phyloP scores from a whole-genome alignment of 1,284 basidiomycete species.

The Ceratobasidium sp. region DNA sequence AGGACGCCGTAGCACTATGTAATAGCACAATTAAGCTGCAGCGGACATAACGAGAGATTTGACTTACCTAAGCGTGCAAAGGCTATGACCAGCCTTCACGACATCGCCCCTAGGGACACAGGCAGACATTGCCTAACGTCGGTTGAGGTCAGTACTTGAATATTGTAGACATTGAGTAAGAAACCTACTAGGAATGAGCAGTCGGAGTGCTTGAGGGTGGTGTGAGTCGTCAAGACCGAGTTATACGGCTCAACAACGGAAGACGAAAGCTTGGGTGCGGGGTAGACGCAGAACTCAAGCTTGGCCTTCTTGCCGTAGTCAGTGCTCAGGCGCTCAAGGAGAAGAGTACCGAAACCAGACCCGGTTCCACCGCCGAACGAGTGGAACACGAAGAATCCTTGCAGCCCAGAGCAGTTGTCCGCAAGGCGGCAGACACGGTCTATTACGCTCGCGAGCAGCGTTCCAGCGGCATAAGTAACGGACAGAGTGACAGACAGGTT shows the following conservation, averaged over 20 bases:
- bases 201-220: slow-evolving; percentile 98
- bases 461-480: slow-evolving; percentile 88
- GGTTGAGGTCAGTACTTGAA: too few relatives aligned
- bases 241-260: slow-evolving; percentile 99
- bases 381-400: slow-evolving; percentile 99
- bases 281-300: slow-evolving; percentile 98
- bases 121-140: slow-evolving; percentile 64
- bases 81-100: slow-evolving; percentile 91
- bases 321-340: slow-evolving; percentile 94
- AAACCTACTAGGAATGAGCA: slow-evolving; percentile 92
- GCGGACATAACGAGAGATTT: background rate
- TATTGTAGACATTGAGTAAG: too few relatives aligned
- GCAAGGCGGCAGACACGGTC: slow-evolving; percentile 96
- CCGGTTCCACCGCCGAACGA: slow-evolving; percentile 99
- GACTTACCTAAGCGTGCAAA: slow-evolving; percentile 91
- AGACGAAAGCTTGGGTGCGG: slow-evolving; percentile 92
- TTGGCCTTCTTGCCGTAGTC: slow-evolving; percentile 99
- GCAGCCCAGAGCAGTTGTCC: slow-evolving; percentile 91
- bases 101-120: slow-evolving; percentile 94
- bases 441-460: slow-evolving; percentile 86
- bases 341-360: slow-evolving; percentile 97
- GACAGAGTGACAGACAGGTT: too few relatives aligned
- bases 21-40: slow-evolving; percentile 2
- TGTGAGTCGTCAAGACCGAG: slow-evolving; percentile 98
- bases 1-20: slow-evolving; percentile 92